These are phyloP conservation scores for Nyctanthes arbortristis DNA, from an alignment of 257 asterid genomes.

Conservation along the genomic window DNA sequence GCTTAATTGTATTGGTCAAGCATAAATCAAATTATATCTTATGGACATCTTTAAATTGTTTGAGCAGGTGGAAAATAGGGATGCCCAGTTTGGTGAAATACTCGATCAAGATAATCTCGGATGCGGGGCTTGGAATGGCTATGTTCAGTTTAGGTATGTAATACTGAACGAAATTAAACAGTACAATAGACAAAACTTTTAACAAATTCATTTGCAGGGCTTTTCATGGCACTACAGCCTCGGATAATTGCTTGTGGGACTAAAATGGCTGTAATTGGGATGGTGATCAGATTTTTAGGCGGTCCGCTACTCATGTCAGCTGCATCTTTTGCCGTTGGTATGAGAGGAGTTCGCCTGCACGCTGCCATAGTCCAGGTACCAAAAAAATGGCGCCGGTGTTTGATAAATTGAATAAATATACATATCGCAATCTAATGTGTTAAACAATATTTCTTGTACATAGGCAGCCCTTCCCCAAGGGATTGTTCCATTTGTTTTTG, in stretches of 20 bases:
- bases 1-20: too few species aligned
- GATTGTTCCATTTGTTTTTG: conserved; percentile 67
- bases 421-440: too few species aligned
- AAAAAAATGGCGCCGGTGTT: neutral
- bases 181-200: too few species aligned
- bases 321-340: conserved; percentile 60
- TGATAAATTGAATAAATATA: too few species aligned
- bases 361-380: conserved; percentile 72
- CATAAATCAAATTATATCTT: too few species aligned
- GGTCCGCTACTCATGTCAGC: conserved; percentile 68
- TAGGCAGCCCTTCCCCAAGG: conserved; percentile 82
- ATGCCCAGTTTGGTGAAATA: conserved; percentile 72
- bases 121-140: conserved; percentile 86
- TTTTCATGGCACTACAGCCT: conserved; percentile 81
- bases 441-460: too few species aligned
- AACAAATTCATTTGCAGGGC: conserved; percentile 32
- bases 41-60: neutral
- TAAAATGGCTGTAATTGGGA: conserved; percentile 56
- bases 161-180: neutral
- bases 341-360: conserved; percentile 46
- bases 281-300: conserved; percentile 57
- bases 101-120: conserved; percentile 68
- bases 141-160: conserved; percentile 70
- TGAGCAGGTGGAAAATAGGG: conserved; percentile 70
- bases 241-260: conserved; percentile 66